phyloP scores from a whole-genome alignment of 176 grass and related monocot genomes.

The Rhynchospora tenuis region DNA sequence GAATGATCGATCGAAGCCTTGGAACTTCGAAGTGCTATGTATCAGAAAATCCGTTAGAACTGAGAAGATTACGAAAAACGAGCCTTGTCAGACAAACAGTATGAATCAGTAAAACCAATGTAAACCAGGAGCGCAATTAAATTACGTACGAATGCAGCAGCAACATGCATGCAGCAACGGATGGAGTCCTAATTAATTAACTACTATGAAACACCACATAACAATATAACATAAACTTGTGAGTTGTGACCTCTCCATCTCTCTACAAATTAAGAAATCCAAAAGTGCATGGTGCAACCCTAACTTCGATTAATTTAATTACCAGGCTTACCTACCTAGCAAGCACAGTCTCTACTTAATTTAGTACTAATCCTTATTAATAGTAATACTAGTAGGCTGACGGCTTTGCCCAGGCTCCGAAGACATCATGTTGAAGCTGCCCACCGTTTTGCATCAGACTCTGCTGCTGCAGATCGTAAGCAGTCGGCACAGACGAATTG shows the following conservation, averaged over 20 bases:
- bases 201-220: conserved; percentile 14
- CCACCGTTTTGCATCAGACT: conserved; percentile 25
- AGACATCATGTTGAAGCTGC: conserved; percentile 54
- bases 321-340: not conserved
- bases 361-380: no score
- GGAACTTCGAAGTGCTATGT: not conserved
- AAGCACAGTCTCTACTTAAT: not conserved
- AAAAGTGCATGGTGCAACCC: conserved; percentile 13
- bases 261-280: conserved; percentile 20
- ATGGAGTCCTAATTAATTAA: conserved; percentile 24
- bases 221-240: conserved; percentile 12
- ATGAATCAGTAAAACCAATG: not conserved
- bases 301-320: not conserved
- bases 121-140: not conserved
- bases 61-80: not conserved
- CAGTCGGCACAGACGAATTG: not conserved
- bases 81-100: not conserved
- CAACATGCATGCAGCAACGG: not conserved
- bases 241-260: not conserved
- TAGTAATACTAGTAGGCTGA: conserved; percentile 11
- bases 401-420: conserved; percentile 65
- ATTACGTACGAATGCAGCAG: not conserved
- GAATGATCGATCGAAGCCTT: no score
- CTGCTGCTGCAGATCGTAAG: conserved; percentile 36
- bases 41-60: not conserved